Base-by-base conservation (phyloP, 208 protist species). In the Novymonas esmeraldas region DNA sequence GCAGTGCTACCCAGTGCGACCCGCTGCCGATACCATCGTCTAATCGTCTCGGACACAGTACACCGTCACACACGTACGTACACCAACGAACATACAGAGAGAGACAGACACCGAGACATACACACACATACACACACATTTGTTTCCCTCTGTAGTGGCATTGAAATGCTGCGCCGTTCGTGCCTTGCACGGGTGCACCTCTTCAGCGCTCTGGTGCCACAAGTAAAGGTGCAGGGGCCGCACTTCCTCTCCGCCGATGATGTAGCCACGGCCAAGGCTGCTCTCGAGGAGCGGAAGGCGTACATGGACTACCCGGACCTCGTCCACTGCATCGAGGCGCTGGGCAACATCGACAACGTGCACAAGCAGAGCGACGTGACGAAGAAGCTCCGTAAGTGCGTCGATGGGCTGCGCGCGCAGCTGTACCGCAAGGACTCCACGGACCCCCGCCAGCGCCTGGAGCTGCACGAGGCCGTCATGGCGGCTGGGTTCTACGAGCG, bases 401-500 rank as follows among this genome's bases (percentile, higher is more conserved):
- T 91, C 6, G 82, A 83, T 29, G 50, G 16, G 1, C 79, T 87
- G 34, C 85, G 91, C 7, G 70, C 73, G 6, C 73, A 79, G 44
- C 57, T 96, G 48, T 93, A 94, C 73, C 78, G 82, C 20, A 85
- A 84, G 50, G 62, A 74, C 42, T 74, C 58, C 44, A 74, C 20
- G 7, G 81, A 96, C 61, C 81, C 89, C 20, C 77, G 81, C 20
- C 70, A 77, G 11, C 89, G 92, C 10, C 71, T 95, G 22, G 81
- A 94, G 66, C 52, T 96, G 4, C 92, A 96, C 58, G 89, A 96
- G 57, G 81, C 81, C n/a, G 89, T 96, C 63, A 96, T 96, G 92
- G 92, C 84, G 10, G 82, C 84, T 3, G 92, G 92, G 33, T 96
- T 91, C 69, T 95, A 96, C 66, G 75, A 85, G 42, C 79, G 89